phyloP scores from a whole-genome alignment of 1,284 basidiomycete genomes.

The Sanghuangporus sanghuang region DNA sequence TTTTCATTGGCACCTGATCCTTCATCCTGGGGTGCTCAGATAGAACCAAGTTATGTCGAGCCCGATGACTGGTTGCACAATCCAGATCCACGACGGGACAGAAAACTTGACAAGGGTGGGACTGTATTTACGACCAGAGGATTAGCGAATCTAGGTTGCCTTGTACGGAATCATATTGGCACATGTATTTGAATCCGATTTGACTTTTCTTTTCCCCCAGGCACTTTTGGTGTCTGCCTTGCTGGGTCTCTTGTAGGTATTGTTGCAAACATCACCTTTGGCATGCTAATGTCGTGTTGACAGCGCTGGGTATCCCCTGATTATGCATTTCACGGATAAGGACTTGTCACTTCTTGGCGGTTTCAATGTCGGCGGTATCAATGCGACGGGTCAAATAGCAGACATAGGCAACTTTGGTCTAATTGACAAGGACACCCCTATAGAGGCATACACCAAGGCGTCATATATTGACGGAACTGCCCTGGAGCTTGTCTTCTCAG shows the following conservation, averaged over 20 bases:
- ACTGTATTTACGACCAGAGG: slow-evolving; percentile 69
- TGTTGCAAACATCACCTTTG: not conserved
- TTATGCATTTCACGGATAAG: slow-evolving; percentile 57
- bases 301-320: slow-evolving; percentile 79
- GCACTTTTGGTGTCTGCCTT: slow-evolving; percentile 52
- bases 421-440: slow-evolving; percentile 76
- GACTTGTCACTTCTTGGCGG: slow-evolving; percentile 52
- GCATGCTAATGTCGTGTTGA: not conserved
- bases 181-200: not conserved
- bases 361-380: slow-evolving; percentile 78
- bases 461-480: slow-evolving; percentile 47
- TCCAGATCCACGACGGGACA: slow-evolving; percentile 68
- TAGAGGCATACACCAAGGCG: slow-evolving; percentile 49
- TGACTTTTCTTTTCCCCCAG: slow-evolving; percentile 20
- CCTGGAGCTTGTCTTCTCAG: slow-evolving; percentile 76
- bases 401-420: slow-evolving; percentile 65
- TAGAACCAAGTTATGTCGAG: slow-evolving; percentile 52
- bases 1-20: slow-evolving; percentile 72
- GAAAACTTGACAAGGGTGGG: slow-evolving; percentile 53
- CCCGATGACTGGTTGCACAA: slow-evolving; percentile 71
- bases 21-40: slow-evolving; percentile 57
- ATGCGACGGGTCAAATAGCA: slow-evolving; percentile 74
- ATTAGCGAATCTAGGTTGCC: slow-evolving; percentile 71
- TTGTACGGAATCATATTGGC: slow-evolving; percentile 26
- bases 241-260: slow-evolving; percentile 66